Evolutionary conservation across 306 rosid species (phyloP).

Genomic region (Vicia sativa): DNA sequence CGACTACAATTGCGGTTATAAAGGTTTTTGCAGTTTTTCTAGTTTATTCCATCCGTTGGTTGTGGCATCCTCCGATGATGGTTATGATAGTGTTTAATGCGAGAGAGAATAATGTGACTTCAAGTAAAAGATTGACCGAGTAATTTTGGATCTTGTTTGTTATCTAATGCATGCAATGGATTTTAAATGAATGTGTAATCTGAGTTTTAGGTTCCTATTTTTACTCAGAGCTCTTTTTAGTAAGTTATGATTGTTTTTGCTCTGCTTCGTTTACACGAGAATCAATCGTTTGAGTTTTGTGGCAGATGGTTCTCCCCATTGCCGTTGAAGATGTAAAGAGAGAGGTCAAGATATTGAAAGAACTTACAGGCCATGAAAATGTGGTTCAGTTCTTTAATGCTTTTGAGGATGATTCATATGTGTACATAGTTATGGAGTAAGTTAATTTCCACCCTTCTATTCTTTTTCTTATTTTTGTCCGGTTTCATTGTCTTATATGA

Average conservation of each 20-base stretch:
- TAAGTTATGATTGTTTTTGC: background rate
- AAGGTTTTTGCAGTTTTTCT: background rate
- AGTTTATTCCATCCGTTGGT: background rate
- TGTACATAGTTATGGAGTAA: constrained; percentile 99
- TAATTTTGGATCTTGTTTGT: constrained; percentile 2
- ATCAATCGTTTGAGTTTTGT: constrained; percentile 45
- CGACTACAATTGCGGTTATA: too few relatives aligned
- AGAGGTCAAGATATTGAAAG: constrained; percentile 89
- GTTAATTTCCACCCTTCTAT: constrained; percentile 38
- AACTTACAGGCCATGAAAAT: constrained; percentile 92
- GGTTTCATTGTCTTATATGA: constrained; percentile 22
- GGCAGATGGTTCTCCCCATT: constrained; percentile 95
- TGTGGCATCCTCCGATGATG: background rate
- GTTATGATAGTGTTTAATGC: constrained; percentile 8
- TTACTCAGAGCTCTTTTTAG: background rate
- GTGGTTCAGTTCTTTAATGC: constrained; percentile 88
- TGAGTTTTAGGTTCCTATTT: constrained; percentile 25
- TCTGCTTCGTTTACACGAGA: constrained; percentile 14
- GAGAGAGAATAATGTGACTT: constrained; percentile 15
- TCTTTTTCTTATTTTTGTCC: constrained; percentile 9
- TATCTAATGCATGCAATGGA: constrained; percentile 2
- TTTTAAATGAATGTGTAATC: constrained; percentile 18
- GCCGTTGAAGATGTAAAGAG: constrained; percentile 99
- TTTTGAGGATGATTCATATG: constrained; percentile 89
- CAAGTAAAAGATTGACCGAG: constrained; percentile 3